These are phyloP conservation scores for Geotrichum fermentans DNA, from an alignment of 1,139 yeast genomes.

Conservation along the genomic window DNA sequence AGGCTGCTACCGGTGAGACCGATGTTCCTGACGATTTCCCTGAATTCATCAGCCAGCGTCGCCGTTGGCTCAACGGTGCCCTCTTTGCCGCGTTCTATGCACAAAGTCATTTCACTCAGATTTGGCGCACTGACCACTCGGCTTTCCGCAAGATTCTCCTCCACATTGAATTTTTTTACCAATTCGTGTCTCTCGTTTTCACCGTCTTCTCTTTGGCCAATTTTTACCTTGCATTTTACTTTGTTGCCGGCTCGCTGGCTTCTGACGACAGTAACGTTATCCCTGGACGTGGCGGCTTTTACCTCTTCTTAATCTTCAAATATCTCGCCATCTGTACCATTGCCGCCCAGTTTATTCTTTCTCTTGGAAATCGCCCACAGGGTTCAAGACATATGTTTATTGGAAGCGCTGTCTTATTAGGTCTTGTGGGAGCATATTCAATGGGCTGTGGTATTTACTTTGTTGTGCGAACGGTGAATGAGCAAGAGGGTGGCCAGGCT, in stretches of 20 bases:
- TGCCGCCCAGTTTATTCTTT: constrained; percentile 79
- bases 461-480: constrained; percentile 53
- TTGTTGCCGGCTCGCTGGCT: constrained; percentile 79
- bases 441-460: constrained; percentile 77
- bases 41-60: constrained; percentile 69
- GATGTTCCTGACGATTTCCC: constrained; percentile 74
- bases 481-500: constrained; percentile 38
- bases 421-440: constrained; percentile 77
- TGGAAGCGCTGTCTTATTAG: constrained; percentile 62
- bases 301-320: constrained; percentile 73
- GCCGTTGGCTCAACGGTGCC: constrained; percentile 84
- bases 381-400: constrained; percentile 76
- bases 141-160: constrained; percentile 66
- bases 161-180: constrained; percentile 80
- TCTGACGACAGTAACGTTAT: constrained; percentile 44
- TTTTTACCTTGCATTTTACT: constrained; percentile 86
- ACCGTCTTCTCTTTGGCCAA: constrained; percentile 88
- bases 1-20: constrained; percentile 72
- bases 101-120: constrained; percentile 67
- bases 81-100: constrained; percentile 79
- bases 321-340: constrained; percentile 75
- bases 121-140: constrained; percentile 88
- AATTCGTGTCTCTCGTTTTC: constrained; percentile 66
- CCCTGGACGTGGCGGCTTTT: constrained; percentile 63
- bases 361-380: constrained; percentile 95